Conservation (phyloP, 345 rosid species). For the Garcia nutans region DNA sequence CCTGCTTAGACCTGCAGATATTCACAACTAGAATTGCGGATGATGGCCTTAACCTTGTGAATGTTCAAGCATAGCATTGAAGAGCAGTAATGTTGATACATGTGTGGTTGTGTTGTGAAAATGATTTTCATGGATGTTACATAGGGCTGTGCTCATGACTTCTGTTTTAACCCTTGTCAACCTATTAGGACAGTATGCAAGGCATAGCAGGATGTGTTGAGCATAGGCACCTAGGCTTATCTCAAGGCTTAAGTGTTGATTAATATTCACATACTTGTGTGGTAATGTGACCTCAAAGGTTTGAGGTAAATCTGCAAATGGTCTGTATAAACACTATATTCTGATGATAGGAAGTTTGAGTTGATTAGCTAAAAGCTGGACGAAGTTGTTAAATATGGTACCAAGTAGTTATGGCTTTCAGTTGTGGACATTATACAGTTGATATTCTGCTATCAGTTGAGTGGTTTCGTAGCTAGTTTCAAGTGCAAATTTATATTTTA, state of each 20-base stretch:
- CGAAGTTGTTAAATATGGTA: background rate
- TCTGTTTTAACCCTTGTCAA: background rate
- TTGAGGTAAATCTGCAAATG: background rate
- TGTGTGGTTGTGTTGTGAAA: background rate
- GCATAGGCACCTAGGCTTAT: background rate
- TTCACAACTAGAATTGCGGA: background rate
- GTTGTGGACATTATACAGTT: background rate
- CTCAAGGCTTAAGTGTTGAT: background rate
- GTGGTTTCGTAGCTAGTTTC: background rate
- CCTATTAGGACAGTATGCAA: background rate
- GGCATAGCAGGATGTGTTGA: background rate
- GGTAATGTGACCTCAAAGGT: background rate
- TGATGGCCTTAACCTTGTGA: background rate
- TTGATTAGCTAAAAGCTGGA: background rate
- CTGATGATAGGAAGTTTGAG: background rate
- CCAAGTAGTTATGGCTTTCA: background rate
- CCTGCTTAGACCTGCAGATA: background rate
- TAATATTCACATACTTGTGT: background rate
- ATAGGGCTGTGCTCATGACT: background rate
- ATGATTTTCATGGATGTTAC: background rate
- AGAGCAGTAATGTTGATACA: background rate
- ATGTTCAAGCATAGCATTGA: background rate
- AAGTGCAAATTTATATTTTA: background rate
- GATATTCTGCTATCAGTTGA: background rate
- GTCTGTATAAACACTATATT: background rate